These are phyloP conservation scores for Fusarium pseudograminearum DNA, from an alignment of 2,329 filamentous ascomycete species.

Conservation along the genomic window DNA sequence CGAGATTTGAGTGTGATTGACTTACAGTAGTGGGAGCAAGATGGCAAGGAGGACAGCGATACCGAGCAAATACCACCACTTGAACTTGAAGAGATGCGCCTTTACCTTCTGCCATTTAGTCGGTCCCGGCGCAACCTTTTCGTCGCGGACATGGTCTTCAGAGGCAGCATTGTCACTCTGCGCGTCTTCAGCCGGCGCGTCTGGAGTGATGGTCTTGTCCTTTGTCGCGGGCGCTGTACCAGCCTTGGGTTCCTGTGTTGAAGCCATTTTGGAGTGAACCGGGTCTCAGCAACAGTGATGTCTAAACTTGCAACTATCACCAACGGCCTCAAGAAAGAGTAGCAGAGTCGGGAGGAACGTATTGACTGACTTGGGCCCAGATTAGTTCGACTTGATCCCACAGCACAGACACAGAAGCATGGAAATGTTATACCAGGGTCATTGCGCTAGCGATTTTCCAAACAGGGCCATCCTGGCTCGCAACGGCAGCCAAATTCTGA, in stretches of 20 bases:
- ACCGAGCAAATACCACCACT: constrained; percentile 59
- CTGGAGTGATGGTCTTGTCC: background rate
- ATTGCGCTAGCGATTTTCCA: background rate
- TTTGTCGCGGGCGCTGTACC: background rate
- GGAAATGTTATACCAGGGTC: constrained; percentile 28
- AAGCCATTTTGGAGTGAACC: constrained; percentile 3
- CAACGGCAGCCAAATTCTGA: constrained; percentile 11
- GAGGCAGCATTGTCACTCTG: constrained; percentile 31
- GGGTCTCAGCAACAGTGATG: background rate
- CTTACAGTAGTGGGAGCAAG: constrained; percentile 60
- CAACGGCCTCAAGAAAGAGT: background rate
- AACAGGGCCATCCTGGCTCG: constrained; percentile 6
- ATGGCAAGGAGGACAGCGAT: constrained; percentile 58
- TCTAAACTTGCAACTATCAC: background rate
- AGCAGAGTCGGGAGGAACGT: background rate
- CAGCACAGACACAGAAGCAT: background rate
- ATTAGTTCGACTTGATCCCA: background rate
- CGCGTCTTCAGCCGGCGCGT: background rate
- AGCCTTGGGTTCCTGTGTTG: background rate
- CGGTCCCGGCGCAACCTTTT: constrained; percentile 4
- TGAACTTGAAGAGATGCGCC: constrained; percentile 57
- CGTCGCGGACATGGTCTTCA: constrained; percentile 31
- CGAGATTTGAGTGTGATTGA: background rate
- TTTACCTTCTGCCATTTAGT: constrained; percentile 52
- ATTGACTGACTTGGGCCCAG: background rate